Base-by-base conservation (phyloP, 768 basidiomycete species). In the Pleurotus tuber-regium region DNA sequence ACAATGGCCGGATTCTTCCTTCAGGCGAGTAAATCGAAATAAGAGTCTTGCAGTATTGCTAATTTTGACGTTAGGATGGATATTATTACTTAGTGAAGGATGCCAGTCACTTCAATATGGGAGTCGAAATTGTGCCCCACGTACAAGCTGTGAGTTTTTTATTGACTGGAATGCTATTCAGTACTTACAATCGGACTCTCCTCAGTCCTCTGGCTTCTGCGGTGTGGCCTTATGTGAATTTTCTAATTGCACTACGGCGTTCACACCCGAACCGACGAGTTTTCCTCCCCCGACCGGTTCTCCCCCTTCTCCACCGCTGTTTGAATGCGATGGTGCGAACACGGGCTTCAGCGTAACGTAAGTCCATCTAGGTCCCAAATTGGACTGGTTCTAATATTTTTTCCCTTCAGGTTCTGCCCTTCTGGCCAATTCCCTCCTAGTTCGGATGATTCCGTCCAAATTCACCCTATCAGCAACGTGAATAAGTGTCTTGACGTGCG, bases 1-100 rank as follows among this genome's bases (percentile, higher is more conserved):
- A 61, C 61, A 2, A 48, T 55, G 16, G 64, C 63, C 9, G 63
- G 58, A 1, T 66, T 66, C 35, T 60, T 41, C 29, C 53, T 55
- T 19, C 58, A 57, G 49, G 57, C 35, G 43, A 36, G 30, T 29
- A 14, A 31, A 9, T 19, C 26, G 40, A 50, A n/a, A n/a, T n/a
- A n/a, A n/a, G n/a, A n/a, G n/a, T n/a, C n/a, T n/a, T n/a, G 23
- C 23, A 5, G 35, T 29, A 23, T 33, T 33, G 10, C 8, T 38
- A 43, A 41, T 21, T 1, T 9, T 18, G 8, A 26, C n/a, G 12
- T 18, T 25, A 67, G 63, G 43, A 52, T 4, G 41, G 57, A 23
- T 61, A 62, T 43, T 71, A 69, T 51, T 70, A 68, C 41, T 57
- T 70, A 24, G 64, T 68, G 23, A 61, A 58, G 25, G 66, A 68